Base-by-base conservation (phyloP, 257 asterid genomes). In the Avicennia marina region DNA sequence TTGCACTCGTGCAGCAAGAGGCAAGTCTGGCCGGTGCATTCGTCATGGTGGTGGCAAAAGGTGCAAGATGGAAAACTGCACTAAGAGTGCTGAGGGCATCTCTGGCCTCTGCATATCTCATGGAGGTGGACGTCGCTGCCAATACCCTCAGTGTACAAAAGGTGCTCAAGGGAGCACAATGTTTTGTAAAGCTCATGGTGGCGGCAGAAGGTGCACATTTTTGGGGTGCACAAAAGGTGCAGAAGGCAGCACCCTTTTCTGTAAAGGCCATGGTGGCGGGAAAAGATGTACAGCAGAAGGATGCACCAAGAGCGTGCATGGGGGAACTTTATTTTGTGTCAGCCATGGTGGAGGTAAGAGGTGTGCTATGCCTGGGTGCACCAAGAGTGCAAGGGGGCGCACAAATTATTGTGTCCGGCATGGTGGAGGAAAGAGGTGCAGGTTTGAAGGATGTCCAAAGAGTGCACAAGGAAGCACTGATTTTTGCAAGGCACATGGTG, bases 31-130 rank as follows among this genome's bases (percentile, higher is more conserved):
- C 40, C 66, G 74, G 7, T 78, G 89, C 62, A 78, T 84, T 44
- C 81, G 84, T 7, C 94, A 81, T 41, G 89, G 94, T 10, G 89
- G 94, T 2, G 86, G 89, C 54, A 84, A 84, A 68, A 78, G 94
- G 67, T 84, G 94, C 65, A 58, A 40, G 56, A 50, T 76, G 17
- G 82, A 81, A 19, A 67, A 76, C 24, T 84, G 89, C 65, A 52
- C 66, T 0, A 74, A 63, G 67, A 81, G 94, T 26, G 94, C 86
- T 6, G 82, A 80, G 72, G 86, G 82, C n/a, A 39, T 66, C 49
- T 55, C 82, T 24, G 77, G 83, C 50, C 82, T 83, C 13, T 83
- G 93, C 74, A 83, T 83, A 51, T 80, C 88, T 15, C 88, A 83
- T 41, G 93, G 93, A 7, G 86, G 88, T 2, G 84, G 86, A 0